phyloP scores from a whole-genome alignment of 306 rosid species.

The Myrica gale region DNA sequence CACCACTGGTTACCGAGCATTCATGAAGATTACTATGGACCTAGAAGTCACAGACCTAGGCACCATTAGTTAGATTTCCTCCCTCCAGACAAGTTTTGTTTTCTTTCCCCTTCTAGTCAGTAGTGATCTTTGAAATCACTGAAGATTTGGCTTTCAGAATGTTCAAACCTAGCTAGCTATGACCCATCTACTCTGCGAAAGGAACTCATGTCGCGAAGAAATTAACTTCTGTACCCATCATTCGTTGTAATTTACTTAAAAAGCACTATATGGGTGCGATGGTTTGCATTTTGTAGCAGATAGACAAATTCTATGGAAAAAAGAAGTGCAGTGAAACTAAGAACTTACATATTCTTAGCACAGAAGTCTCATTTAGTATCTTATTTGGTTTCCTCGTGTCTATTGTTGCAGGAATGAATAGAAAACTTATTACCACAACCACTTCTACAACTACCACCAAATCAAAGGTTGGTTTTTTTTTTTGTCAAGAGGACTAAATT shows the following conservation, averaged over 20 bases:
- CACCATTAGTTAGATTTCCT: slow-evolving; percentile 29
- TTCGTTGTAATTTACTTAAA: background rate
- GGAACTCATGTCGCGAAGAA: background rate
- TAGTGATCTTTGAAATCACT: background rate
- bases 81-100: background rate
- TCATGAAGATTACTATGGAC: slow-evolving; percentile 52
- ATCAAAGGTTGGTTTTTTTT: slow-evolving; percentile 40
- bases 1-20: slow-evolving; percentile 44
- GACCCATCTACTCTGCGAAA: slow-evolving; percentile 20
- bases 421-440: slow-evolving; percentile 38
- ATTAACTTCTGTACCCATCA: slow-evolving; percentile 13
- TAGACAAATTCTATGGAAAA: background rate
- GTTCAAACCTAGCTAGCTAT: slow-evolving; percentile 1
- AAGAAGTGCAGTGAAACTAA: background rate
- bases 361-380: background rate
- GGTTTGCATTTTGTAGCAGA: background rate
- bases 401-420: slow-evolving; percentile 49
- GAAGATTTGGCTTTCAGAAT: background rate
- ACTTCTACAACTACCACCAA: slow-evolving; percentile 33
- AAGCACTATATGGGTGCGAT: background rate
- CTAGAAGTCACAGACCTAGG: slow-evolving; percentile 43
- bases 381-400: slow-evolving; percentile 25
- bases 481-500: background rate
- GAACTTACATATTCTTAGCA: background rate
- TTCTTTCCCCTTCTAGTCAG: background rate